Evolutionary conservation across 1,284 basidiomycete genomes (phyloP).

Genomic region (Agroathelia rolfsii): DNA sequence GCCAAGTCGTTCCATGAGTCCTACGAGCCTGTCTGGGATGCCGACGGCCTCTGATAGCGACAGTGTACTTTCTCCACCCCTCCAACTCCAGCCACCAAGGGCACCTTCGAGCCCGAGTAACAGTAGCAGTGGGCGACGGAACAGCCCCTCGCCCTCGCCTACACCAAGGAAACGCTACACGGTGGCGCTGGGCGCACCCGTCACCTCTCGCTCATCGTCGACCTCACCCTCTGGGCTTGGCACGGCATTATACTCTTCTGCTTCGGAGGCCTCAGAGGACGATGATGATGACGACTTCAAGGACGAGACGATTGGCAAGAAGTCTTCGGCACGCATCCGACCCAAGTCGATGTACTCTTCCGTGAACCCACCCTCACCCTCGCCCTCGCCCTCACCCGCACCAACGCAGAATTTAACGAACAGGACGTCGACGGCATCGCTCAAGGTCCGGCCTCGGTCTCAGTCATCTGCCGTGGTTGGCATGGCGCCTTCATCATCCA

Average conservation of each 20-base stretch:
- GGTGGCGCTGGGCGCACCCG: conserved; percentile 65
- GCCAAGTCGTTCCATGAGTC: too few relatives aligned
- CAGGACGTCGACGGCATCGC: background rate
- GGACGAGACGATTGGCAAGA: conserved; percentile 59
- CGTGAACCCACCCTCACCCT: too few relatives aligned
- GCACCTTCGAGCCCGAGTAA: conserved; percentile 22
- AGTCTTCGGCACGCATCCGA: too few relatives aligned
- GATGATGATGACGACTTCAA: conserved; percentile 28
- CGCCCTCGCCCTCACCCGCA: conserved; percentile 40
- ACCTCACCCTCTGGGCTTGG: conserved; percentile 22
- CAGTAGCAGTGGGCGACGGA: conserved; percentile 39
- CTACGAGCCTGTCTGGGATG: too few relatives aligned
- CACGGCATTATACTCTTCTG: conserved; percentile 33
- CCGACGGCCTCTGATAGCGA: too few relatives aligned
- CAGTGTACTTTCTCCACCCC: too few relatives aligned
- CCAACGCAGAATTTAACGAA: conserved; percentile 4
- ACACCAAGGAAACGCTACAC: conserved; percentile 77
- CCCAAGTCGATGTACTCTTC: conserved; percentile 26
- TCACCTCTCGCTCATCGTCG: too few relatives aligned
- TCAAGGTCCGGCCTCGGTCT: conserved; percentile 1
- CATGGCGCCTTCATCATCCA: conserved; percentile 4
- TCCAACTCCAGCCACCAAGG: conserved; percentile 21
- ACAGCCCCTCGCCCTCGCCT: conserved; percentile 54
- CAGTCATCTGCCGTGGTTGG: background rate
- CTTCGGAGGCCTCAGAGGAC: conserved; percentile 24